Evolutionary conservation across 2,329 filamentous ascomycete genomes (phyloP).

Genomic region (Onygenales sp.): DNA sequence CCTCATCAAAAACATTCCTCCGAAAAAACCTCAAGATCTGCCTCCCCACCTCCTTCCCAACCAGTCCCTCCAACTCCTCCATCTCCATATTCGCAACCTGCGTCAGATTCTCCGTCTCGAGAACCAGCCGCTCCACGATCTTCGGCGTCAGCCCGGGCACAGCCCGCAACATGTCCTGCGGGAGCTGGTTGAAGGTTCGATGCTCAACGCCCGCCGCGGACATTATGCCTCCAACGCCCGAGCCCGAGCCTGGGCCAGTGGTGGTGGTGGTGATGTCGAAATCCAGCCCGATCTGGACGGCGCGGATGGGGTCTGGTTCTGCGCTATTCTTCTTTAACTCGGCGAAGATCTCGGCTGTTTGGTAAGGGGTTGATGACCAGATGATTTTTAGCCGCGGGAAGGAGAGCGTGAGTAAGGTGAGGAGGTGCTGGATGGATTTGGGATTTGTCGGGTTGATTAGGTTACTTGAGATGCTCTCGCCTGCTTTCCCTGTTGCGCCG

Average conservation of each 20-base stretch:
- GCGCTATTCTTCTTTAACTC: constrained; percentile 80
- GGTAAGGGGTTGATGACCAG: constrained; percentile 87
- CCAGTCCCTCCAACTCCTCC: constrained; percentile 59
- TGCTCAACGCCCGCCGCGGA: constrained; percentile 46
- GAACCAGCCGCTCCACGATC: constrained; percentile 61
- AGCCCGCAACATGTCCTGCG: constrained; percentile 79
- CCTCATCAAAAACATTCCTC: constrained; percentile 46
- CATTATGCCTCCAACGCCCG: constrained; percentile 35
- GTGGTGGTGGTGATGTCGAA: constrained; percentile 30
- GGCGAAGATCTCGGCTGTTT: constrained; percentile 95
- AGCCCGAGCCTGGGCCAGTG: constrained; percentile 13
- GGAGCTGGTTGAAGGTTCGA: constrained; percentile 70
- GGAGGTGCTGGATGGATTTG: constrained; percentile 78
- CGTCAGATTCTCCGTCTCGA: constrained; percentile 64
- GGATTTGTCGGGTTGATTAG: constrained; percentile 54
- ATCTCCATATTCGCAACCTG: constrained; percentile 82
- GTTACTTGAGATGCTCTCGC: constrained; percentile 46
- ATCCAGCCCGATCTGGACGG: constrained; percentile 73
- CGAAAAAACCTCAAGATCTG: constrained; percentile 78
- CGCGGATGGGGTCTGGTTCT: constrained; percentile 83
- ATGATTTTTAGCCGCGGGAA: constrained; percentile 86
- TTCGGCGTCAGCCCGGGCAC: constrained; percentile 78
- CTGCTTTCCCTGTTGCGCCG: constrained; percentile 42
- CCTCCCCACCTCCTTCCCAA: constrained; percentile 68
- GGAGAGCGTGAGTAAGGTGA: constrained; percentile 83